These are phyloP conservation scores for Asclepias syriaca DNA, from an alignment of 257 asterid species.

Conservation along the genomic window DNA sequence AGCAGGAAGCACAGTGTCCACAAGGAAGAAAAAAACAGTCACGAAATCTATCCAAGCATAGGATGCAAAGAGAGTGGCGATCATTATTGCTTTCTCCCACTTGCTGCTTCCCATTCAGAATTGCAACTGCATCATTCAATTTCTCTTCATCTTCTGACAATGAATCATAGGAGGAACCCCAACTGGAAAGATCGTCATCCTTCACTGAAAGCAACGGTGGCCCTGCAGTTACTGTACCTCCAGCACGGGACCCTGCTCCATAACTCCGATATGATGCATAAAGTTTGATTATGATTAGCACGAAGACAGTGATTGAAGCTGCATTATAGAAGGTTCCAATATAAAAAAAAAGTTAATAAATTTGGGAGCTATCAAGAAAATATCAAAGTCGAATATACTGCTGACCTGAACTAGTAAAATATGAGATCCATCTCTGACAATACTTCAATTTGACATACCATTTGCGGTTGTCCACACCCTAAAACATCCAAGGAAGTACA, in stretches of 20 bases:
- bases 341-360: background rate
- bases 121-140: constrained; percentile 2
- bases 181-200: constrained; percentile 24
- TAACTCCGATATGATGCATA: constrained; percentile 2
- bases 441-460: constrained; percentile 17
- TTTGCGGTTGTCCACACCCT: constrained; percentile 13
- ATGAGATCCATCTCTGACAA: constrained; percentile 23
- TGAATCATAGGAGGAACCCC: constrained; percentile 19
- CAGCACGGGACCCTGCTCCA: constrained; percentile 11
- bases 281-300: constrained; percentile 9
- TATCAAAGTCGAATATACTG: background rate
- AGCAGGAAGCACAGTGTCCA: constrained; percentile 25
- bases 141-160: constrained; percentile 21
- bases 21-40: constrained; percentile 28
- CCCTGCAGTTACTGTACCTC: constrained; percentile 11
- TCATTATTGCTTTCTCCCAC: constrained; percentile 12
- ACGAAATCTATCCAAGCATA: constrained; percentile 20
- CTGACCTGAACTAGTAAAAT: constrained; percentile 24
- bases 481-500: background rate
- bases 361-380: background rate
- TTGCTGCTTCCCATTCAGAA: constrained; percentile 9
- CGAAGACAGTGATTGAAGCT: constrained; percentile 17
- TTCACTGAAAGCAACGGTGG: constrained; percentile 14
- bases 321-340: background rate
- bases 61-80: constrained; percentile 8